phyloP scores from a whole-genome alignment of 2,329 filamentous ascomycete species.

The Chaetothyriales sp. region DNA sequence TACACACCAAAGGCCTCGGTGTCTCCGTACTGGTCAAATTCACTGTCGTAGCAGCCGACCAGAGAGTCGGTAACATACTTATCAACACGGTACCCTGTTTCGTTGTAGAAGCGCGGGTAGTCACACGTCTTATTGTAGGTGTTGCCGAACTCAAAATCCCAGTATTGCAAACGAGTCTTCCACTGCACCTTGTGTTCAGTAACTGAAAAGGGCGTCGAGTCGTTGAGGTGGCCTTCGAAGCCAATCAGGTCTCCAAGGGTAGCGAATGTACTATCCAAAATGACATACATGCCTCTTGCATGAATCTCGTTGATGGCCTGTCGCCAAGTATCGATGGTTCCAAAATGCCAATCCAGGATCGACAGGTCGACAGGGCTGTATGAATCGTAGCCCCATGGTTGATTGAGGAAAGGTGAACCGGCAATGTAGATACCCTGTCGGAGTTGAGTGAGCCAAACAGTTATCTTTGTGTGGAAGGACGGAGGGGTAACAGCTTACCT shows the following conservation, averaged over 20 bases:
- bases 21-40: slow-evolving; percentile 52
- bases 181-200: slow-evolving; percentile 44
- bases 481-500: slow-evolving; percentile 24
- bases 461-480: background rate
- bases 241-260: slow-evolving; percentile 50
- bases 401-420: slow-evolving; percentile 49
- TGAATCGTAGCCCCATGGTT: slow-evolving; percentile 47
- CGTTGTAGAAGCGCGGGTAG: slow-evolving; percentile 48
- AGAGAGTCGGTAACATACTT: slow-evolving; percentile 33
- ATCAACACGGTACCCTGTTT: slow-evolving; percentile 38
- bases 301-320: slow-evolving; percentile 46
- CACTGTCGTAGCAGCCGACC: slow-evolving; percentile 44
- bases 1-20: slow-evolving; percentile 49
- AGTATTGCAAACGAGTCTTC: slow-evolving; percentile 40
- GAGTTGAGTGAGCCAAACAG: slow-evolving; percentile 4
- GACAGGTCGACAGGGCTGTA: slow-evolving; percentile 48
- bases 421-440: slow-evolving; percentile 44
- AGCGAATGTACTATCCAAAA: slow-evolving; percentile 51
- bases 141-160: slow-evolving; percentile 43
- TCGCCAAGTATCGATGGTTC: slow-evolving; percentile 44
- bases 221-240: slow-evolving; percentile 46
- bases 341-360: slow-evolving; percentile 47
- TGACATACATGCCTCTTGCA: slow-evolving; percentile 46
- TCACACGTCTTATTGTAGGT: slow-evolving; percentile 38
- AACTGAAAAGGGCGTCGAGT: slow-evolving; percentile 39